These are phyloP conservation scores for Beverwykella pulmonaria DNA, from an alignment of 495 filamentous ascomycete genomes.

Conservation along the genomic window DNA sequence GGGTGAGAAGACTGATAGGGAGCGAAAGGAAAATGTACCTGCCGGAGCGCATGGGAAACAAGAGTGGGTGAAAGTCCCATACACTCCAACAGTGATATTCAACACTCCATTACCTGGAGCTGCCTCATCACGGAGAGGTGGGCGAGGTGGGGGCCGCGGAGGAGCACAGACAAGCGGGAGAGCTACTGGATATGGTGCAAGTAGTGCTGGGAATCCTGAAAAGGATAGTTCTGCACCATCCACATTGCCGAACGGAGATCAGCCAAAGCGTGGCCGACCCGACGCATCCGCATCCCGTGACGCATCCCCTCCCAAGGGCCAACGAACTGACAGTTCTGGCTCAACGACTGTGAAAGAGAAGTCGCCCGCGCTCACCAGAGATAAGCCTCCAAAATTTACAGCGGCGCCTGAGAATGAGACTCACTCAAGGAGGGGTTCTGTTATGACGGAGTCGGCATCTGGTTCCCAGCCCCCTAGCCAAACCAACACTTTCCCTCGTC, in stretches of 20 bases:
- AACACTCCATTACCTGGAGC: slow-evolving; percentile 69
- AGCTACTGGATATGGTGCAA: slow-evolving; percentile 48
- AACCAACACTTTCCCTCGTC: slow-evolving; percentile 27
- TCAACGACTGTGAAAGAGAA: slow-evolving; percentile 34
- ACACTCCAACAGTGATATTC: slow-evolving; percentile 79
- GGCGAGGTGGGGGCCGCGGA: slow-evolving; percentile 50
- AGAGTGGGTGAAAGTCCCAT: slow-evolving; percentile 59
- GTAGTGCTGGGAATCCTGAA: slow-evolving; percentile 38
- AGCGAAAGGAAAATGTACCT: slow-evolving; percentile 47
- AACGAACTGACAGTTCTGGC: slow-evolving; percentile 54
- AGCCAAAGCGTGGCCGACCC: slow-evolving; percentile 41
- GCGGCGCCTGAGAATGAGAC: slow-evolving; percentile 31
- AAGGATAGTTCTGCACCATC: slow-evolving; percentile 24
- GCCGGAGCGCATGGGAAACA: slow-evolving; percentile 44
- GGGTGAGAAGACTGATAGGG: slow-evolving; percentile 67
- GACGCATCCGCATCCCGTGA: slow-evolving; percentile 43
- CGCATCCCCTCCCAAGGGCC: slow-evolving; percentile 32
- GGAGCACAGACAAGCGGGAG: slow-evolving; percentile 62
- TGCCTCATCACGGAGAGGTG: slow-evolving; percentile 34
- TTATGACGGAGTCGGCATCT: slow-evolving; percentile 18
- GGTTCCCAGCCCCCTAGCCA: slow-evolving; percentile 12
- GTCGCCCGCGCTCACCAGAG: background rate
- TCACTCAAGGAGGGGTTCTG: slow-evolving; percentile 13
- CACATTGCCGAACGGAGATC: slow-evolving; percentile 27
- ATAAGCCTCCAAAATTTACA: slow-evolving; percentile 50